These are phyloP conservation scores for Maudiozyma humilis DNA, from an alignment of 1,139 yeast species.

Conservation along the genomic window DNA sequence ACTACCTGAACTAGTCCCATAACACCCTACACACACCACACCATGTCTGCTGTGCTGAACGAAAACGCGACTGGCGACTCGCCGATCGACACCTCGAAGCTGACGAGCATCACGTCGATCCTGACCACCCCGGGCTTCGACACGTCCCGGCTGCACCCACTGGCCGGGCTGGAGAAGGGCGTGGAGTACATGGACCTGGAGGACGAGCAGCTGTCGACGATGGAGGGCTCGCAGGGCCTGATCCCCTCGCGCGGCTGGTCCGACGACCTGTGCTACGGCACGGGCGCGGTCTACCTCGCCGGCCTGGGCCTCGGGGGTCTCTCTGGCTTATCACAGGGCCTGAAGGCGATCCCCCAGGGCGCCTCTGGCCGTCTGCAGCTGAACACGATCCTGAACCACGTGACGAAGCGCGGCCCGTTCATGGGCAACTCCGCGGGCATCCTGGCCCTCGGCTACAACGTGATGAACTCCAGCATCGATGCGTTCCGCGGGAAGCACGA, in stretches of 20 bases:
- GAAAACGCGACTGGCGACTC: conserved; percentile 10
- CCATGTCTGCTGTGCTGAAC: conserved; percentile 3
- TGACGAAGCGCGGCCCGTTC: conserved; percentile 93
- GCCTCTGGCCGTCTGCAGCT: conserved; percentile 70
- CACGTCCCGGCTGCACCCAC: conserved; percentile 74
- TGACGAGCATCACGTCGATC: conserved; percentile 55
- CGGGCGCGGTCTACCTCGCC: conserved; percentile 84
- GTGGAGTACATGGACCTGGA: conserved; percentile 87
- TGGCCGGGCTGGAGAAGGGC: conserved; percentile 86
- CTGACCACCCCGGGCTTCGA: conserved; percentile 60
- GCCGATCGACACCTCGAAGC: conserved; percentile 31
- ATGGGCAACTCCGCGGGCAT: conserved; percentile 94
- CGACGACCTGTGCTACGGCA: conserved; percentile 94
- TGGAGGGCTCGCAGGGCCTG: conserved; percentile 84
- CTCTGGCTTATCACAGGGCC: conserved; percentile 80
- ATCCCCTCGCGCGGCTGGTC: conserved; percentile 95
- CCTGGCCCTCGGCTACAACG: conserved; percentile 78
- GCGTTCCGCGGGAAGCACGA: conserved; percentile 83
- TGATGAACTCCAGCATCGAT: conserved; percentile 74
- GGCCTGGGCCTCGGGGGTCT: conserved; percentile 83
- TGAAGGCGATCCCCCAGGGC: conserved; percentile 62
- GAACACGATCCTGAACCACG: conserved; percentile 82
- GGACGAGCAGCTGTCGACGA: conserved; percentile 61
- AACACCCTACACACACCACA: background rate
- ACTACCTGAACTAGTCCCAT: too few species aligned